These are phyloP conservation scores for Primulina eburnea DNA, from an alignment of 257 asterid species.

Conservation along the genomic window DNA sequence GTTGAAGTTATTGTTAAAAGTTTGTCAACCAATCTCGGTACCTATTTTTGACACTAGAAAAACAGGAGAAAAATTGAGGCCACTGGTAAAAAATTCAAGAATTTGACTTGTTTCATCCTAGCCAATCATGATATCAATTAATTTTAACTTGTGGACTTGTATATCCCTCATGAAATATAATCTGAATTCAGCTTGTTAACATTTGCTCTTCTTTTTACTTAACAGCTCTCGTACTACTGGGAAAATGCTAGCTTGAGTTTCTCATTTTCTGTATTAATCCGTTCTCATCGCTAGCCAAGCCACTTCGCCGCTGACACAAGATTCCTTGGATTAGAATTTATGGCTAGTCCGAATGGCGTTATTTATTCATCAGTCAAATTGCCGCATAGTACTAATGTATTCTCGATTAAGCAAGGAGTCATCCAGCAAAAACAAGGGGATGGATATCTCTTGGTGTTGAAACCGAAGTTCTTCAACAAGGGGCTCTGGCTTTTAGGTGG, in stretches of 20 bases:
- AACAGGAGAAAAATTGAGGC: no score
- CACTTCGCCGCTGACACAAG: constrained; percentile 5
- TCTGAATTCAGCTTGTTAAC: constrained; percentile 1
- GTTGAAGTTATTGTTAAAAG: no score
- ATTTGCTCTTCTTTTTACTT: constrained; percentile 11
- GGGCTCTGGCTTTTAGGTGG: constrained; percentile 48
- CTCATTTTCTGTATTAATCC: constrained; percentile 26
- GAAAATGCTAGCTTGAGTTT: constrained; percentile 21
- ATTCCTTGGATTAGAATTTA: constrained; percentile 30
- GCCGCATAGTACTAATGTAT: constrained; percentile 61
- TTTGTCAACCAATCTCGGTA: no score
- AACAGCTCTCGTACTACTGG: constrained; percentile 21
- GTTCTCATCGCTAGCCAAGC: constrained; percentile 24
- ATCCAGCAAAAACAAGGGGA: constrained; percentile 40
- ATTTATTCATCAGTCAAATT: constrained; percentile 58
- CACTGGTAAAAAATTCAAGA: no score
- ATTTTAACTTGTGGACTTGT: no score
- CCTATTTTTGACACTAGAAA: no score
- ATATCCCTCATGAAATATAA: constrained; percentile 10
- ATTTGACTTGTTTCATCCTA: no score
- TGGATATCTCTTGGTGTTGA: constrained; percentile 40
- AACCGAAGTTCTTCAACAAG: constrained; percentile 42
- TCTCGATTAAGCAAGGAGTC: constrained; percentile 37
- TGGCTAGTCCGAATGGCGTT: constrained; percentile 69
- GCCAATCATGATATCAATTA: not conserved